Evolutionary conservation across 2,329 filamentous ascomycete genomes (phyloP).

Genomic region (Verticillium dahliae): DNA sequence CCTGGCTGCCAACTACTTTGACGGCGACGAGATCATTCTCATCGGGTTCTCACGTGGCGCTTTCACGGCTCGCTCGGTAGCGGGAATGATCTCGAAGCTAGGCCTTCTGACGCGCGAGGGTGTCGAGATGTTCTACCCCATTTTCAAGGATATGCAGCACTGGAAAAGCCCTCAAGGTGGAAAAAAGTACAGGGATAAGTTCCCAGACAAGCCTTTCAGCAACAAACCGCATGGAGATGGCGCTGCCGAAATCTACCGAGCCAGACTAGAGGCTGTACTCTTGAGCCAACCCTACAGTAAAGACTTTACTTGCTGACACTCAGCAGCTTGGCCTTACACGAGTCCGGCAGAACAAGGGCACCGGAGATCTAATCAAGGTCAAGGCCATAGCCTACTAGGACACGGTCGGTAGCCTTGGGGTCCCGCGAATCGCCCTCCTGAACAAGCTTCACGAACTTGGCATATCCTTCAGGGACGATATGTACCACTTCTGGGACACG

Average conservation of each 20-base stretch:
- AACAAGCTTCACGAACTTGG: conserved; percentile 25
- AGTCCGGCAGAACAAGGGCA: conserved; percentile 26
- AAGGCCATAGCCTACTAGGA: conserved; percentile 39
- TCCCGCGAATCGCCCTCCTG: conserved; percentile 38
- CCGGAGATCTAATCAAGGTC: conserved; percentile 37
- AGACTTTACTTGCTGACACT: background rate
- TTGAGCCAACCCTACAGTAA: rapidly evolving
- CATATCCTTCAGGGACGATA: conserved; percentile 25
- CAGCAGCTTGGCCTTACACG: conserved; percentile 26
- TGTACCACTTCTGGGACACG: conserved; percentile 43
- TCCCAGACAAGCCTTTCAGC: conserved; percentile 37
- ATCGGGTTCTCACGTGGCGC: conserved; percentile 53
- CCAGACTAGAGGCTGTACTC: conserved; percentile 33
- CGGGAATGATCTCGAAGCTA: conserved; percentile 43
- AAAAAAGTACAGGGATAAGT: conserved; percentile 28
- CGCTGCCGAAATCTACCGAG: conserved; percentile 35
- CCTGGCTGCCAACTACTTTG: conserved; percentile 53
- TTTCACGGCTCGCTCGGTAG: conserved; percentile 51
- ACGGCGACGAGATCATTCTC: conserved; percentile 50
- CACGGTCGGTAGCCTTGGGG: conserved; percentile 34
- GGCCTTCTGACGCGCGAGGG: conserved; percentile 47
- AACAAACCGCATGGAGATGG: conserved; percentile 39
- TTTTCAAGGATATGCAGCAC: conserved; percentile 51
- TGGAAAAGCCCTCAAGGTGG: conserved; percentile 34
- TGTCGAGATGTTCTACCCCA: conserved; percentile 46